Base-by-base conservation (phyloP, 176 grass and related monocot species). In the Rhipidocladum racemiflorum region DNA sequence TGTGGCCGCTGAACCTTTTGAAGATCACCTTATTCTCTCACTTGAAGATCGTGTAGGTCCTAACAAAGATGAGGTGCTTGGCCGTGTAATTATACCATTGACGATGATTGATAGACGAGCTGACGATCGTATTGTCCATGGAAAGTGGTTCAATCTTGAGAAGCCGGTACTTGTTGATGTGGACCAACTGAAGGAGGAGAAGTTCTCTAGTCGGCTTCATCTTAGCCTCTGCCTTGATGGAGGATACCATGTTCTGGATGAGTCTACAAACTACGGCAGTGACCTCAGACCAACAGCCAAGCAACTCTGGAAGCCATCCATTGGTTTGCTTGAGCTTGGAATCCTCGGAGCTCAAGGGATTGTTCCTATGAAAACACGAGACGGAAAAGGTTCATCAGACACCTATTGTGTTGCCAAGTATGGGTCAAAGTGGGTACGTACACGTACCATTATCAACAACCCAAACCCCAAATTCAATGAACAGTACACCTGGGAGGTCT, bases 381-480 rank as follows among this genome's bases (percentile, higher is more conserved):
- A 95, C 65, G 96, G 96, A 68, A 99, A 95, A 69, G 96, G 96
- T 34, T 90, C 96, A 70, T 90, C 96, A 43, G 96, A 95, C 76
- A 95, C 96, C 32, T 99, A 95, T 48, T 99, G 93, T 85, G 96
- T 99, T 62, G 96, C 96, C 21, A 99, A 99, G 81, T 99, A 99
- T 77, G 87, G 96, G n/a, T 92, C 94, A 3, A 99, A 95, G 78
- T 99, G 96, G 96, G 87, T 99, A 12, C 80, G 96, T 2, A 95
- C 91, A 72, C 93, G 96, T 29, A 99, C 93, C 57, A 91, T 99
- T 66, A 88, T 99, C 55, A 89, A 87, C 74, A 95, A 88, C 28
- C 84, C 94, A 65, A 85, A 71, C 61, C 96, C 96, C 5, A 99
- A 69, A 35, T 99, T 90, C 87, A 99, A 99, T 57, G 96, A 99